These are phyloP conservation scores for Paracoccidioides brasiliensis DNA, from an alignment of 2,329 filamentous ascomycete species.

Conservation along the genomic window DNA sequence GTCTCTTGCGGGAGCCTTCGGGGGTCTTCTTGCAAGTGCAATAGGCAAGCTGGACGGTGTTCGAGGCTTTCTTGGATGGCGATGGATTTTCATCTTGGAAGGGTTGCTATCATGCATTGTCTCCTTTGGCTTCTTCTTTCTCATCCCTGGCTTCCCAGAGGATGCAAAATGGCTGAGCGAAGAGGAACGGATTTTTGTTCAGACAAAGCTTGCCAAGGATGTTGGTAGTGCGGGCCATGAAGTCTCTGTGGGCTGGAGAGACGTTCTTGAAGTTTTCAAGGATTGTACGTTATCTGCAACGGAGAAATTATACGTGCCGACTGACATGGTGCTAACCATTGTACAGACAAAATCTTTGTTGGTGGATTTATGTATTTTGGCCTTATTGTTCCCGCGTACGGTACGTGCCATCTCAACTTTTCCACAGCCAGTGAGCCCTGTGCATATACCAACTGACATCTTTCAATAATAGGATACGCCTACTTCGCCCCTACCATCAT, in stretches of 20 bases:
- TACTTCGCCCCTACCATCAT: conserved; percentile 67
- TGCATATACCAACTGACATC: conserved; percentile 1
- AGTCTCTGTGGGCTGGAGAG: conserved; percentile 44
- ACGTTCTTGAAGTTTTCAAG: conserved; percentile 52
- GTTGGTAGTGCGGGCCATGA: conserved; percentile 55
- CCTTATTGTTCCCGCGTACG: conserved; percentile 62
- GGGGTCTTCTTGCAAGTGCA: conserved; percentile 47
- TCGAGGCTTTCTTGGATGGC: conserved; percentile 44
- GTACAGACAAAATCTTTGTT: conserved; percentile 49
- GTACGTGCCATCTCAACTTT: conserved; percentile 17
- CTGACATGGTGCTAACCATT: not conserved
- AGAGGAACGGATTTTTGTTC: conserved; percentile 56
- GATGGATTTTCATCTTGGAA: conserved; percentile 47
- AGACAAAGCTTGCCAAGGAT: conserved; percentile 53
- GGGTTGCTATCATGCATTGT: conserved; percentile 51
- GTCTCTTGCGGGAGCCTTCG: conserved; percentile 49
- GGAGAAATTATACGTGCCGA: not conserved
- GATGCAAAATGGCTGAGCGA: conserved; percentile 57
- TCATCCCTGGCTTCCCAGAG: conserved; percentile 62
- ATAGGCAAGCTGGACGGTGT: conserved; percentile 45
- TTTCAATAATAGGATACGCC: conserved; percentile 42
- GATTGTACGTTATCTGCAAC: conserved; percentile 37
- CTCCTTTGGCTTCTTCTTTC: conserved; percentile 47
- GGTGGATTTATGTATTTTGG: conserved; percentile 74
- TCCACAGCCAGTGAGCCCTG: not conserved